Evolutionary conservation across 306 rosid species (phyloP), one percentile per base, ranked within the genome.

Genomic region (Luffa aegyptiaca): DNA sequence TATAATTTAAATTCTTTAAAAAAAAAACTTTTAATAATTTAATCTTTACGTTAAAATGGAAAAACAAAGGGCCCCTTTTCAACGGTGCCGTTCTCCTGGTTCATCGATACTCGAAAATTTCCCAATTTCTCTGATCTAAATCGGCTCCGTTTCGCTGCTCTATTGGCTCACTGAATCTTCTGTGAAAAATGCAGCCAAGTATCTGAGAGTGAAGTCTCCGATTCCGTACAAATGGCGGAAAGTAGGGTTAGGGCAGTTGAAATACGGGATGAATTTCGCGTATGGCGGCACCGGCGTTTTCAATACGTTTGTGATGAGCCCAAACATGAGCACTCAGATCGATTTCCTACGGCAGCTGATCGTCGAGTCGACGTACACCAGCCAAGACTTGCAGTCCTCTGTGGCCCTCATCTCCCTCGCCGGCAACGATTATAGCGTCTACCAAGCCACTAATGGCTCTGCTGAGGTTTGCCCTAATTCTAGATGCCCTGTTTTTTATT

Each of bases 281-380:
- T 80, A 86, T 59, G 99, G 99, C 39, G 97, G 99, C 4, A 91
- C 91, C 0, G 99, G 99, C 18, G 93, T 91, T 1, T 95, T 95
- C 80, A 14, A 91, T 8, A 95, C 99, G 3, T 82, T 68, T 39
- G 58, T 62, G 65, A 12, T 36, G 56, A 85, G 78, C 20, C 97
- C 99, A 14, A 95, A 95, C 88, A 91, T 95, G 99, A 90, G 93
- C 17, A 81, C 84, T 8, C 99, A 95, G 84, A 93, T 95, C 12
- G 85, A 90, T 80, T 82, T 81, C 46, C 88, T 93, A 26, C 77
- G 85, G 17, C 74, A 63, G 0, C 79, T 88, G 72, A 80, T 90
- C 80, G 57, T 65, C 53, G 26, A 83, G 55, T 82, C 80, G 3
- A 46, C 84, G 2, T 91, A 78, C 88, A 77, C 78, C 2, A 4